phyloP scores from a whole-genome alignment of 2,329 filamentous ascomycete genomes.

The Pestalotiopsis fici region DNA sequence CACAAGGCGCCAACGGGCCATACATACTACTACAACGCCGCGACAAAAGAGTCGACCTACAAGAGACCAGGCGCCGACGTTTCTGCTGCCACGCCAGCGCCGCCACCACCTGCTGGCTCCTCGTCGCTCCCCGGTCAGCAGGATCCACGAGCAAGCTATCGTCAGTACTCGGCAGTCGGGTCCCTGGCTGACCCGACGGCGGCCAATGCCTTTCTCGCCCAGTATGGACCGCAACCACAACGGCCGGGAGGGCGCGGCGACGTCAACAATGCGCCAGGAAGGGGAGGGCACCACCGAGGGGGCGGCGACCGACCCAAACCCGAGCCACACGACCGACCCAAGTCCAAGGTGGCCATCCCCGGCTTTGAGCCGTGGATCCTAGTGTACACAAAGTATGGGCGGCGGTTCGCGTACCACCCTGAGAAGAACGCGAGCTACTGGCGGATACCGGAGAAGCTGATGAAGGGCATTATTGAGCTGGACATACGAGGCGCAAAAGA shows the following conservation, averaged over 20 bases:
- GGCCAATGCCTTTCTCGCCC: constrained; percentile 63
- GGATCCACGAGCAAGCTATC: constrained; percentile 37
- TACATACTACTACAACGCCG: constrained; percentile 82
- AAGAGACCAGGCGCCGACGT: constrained; percentile 60
- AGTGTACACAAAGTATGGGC: constrained; percentile 87
- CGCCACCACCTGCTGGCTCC: neutral
- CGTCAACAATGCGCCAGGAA: constrained; percentile 27
- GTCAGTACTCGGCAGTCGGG: constrained; percentile 42
- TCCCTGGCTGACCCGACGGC: constrained; percentile 55
- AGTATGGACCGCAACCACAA: constrained; percentile 43
- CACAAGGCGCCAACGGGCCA: constrained; percentile 88
- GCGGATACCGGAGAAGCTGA: constrained; percentile 87
- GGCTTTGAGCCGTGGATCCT: constrained; percentile 85
- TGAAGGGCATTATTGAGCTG: constrained; percentile 72
- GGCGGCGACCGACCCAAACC: constrained; percentile 60
- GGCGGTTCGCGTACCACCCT: constrained; percentile 88
- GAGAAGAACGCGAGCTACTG: constrained; percentile 88
- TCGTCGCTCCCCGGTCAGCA: constrained; percentile 20
- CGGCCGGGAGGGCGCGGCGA: constrained; percentile 31
- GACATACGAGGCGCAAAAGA: constrained; percentile 72
- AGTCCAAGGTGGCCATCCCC: constrained; percentile 76
- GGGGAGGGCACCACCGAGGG: constrained; percentile 44
- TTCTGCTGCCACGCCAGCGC: constrained; percentile 14
- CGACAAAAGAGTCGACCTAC: constrained; percentile 86
- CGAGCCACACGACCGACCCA: constrained; percentile 79